phyloP scores from a whole-genome alignment of 371 early-diverging fungal genomes.

The Apophysomyces sp. region DNA sequence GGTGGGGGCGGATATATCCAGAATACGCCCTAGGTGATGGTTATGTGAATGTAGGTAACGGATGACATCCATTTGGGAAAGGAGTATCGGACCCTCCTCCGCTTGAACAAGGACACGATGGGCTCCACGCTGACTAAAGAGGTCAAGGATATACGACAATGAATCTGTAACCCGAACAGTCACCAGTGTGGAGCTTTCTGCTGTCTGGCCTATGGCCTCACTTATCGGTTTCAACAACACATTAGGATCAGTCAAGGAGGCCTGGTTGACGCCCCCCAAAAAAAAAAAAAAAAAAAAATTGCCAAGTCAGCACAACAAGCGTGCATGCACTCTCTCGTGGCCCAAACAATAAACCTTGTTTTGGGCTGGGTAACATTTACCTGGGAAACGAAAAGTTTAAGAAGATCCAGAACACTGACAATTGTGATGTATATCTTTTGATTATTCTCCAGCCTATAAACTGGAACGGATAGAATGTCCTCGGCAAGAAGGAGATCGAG shows the following conservation, averaged over 20 bases:
- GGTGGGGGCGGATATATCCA: conserved; percentile 43
- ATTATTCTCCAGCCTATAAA: conserved; percentile 42
- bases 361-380: conserved; percentile 18
- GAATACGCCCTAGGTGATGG: conserved; percentile 54
- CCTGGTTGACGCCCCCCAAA: too few relatives aligned
- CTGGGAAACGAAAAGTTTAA: conserved; percentile 43
- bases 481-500: conserved; percentile 52
- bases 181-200: conserved; percentile 39
- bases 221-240: conserved; percentile 28
- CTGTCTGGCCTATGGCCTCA: conserved; percentile 38
- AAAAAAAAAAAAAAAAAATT: neutral
- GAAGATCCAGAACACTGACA: conserved; percentile 55
- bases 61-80: conserved; percentile 64
- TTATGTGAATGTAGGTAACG: conserved; percentile 55
- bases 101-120: conserved; percentile 57
- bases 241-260: conserved; percentile 18
- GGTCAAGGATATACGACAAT: conserved; percentile 29
- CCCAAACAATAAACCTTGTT: neutral
- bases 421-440: conserved; percentile 54
- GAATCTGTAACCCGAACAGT: conserved; percentile 38
- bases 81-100: conserved; percentile 34
- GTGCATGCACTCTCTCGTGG: neutral
- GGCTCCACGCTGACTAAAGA: conserved; percentile 43
- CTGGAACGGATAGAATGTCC: conserved; percentile 61
- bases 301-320: neutral